Evolutionary conservation across 31 red algal genomes (phyloP).

Genomic region (Endocladia muricata): DNA sequence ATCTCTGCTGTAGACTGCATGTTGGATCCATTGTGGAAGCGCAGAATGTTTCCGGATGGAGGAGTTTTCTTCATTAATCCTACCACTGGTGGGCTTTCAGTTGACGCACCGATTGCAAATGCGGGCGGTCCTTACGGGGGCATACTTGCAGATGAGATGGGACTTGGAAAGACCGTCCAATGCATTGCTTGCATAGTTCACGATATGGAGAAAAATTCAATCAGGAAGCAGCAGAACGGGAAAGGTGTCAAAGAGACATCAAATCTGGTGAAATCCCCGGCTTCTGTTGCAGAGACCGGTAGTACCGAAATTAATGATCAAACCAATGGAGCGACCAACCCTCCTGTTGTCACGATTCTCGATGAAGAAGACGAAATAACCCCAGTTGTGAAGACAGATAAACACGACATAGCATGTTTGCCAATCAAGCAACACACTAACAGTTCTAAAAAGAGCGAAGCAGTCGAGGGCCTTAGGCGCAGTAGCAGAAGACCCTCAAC

Average conservation of each 20-base stretch:
- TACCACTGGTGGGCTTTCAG: conserved; percentile 52
- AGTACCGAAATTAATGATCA: too few relatives aligned
- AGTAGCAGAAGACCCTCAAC: too few relatives aligned
- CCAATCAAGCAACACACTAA: not conserved
- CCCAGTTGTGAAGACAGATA: too few relatives aligned
- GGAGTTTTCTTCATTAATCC: conserved; percentile 69
- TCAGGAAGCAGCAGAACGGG: not conserved
- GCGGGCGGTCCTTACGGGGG: conserved; percentile 68
- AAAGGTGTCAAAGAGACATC: too few relatives aligned
- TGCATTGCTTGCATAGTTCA: conserved; percentile 72
- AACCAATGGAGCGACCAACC: too few relatives aligned
- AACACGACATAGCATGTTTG: not conserved
- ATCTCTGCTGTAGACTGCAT: conserved; percentile 8
- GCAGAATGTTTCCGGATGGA: conserved; percentile 51
- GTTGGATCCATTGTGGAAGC: conserved; percentile 74
- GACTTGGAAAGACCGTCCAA: conserved; percentile 93
- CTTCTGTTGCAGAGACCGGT: too few relatives aligned
- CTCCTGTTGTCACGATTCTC: too few relatives aligned
- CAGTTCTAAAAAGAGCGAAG: too few relatives aligned
- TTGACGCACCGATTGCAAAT: conserved; percentile 43
- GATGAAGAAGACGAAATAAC: not conserved
- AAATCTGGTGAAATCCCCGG: too few relatives aligned
- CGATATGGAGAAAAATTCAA: conserved; percentile 47
- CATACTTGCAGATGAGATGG: conserved; percentile 97
- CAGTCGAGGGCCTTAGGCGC: too few relatives aligned